Percentiles rank a stretch among this genome's conserved stretches.
Conservation (phyloP, 2,329 filamentous ascomycete species). For the Pseudogymnoascus sp. region DNA sequence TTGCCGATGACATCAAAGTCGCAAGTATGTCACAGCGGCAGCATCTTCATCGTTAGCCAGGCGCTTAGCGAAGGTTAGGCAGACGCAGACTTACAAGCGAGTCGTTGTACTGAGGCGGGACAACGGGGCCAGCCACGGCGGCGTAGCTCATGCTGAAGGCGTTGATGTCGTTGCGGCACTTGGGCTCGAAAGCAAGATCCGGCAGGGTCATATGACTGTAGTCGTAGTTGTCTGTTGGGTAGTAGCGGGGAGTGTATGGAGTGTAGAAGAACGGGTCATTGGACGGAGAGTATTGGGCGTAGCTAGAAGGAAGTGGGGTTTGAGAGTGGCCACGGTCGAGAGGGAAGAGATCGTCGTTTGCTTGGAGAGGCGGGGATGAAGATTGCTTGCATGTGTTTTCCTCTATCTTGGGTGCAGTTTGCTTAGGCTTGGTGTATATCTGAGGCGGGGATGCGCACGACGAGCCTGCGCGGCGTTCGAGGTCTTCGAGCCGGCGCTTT, state of each 20-base stretch:
- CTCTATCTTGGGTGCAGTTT: conserved; percentile 15
- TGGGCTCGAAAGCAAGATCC: conserved; percentile 37
- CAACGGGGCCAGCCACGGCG: conserved; percentile 56
- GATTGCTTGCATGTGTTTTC: conserved; percentile 19
- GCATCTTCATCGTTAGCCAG: not conserved
- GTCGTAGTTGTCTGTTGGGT: conserved; percentile 39
- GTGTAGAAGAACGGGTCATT: conserved; percentile 52
- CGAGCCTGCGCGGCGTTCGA: conserved; percentile 68
- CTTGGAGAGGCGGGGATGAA: conserved; percentile 28
- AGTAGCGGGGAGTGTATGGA: conserved; percentile 41
- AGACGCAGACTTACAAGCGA: not conserved
- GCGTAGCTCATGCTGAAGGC: conserved; percentile 61
- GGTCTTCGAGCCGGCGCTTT: conserved; percentile 78
- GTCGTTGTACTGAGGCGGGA: conserved; percentile 55
- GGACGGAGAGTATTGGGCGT: conserved; percentile 58
- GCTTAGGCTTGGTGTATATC: conserved; percentile 36
- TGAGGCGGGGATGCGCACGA: conserved; percentile 49
- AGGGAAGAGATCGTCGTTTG: conserved; percentile 59
- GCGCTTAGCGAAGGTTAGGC: not conserved
- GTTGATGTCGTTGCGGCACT: conserved; percentile 59
- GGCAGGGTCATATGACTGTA: conserved; percentile 39
- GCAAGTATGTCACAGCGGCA: not conserved
- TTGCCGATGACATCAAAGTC: no score
- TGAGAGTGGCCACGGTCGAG: conserved; percentile 60
- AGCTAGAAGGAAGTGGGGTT: conserved; percentile 61